Conservation (phyloP, 1,139 yeast genomes). For the Maudiozyma humilis region DNA sequence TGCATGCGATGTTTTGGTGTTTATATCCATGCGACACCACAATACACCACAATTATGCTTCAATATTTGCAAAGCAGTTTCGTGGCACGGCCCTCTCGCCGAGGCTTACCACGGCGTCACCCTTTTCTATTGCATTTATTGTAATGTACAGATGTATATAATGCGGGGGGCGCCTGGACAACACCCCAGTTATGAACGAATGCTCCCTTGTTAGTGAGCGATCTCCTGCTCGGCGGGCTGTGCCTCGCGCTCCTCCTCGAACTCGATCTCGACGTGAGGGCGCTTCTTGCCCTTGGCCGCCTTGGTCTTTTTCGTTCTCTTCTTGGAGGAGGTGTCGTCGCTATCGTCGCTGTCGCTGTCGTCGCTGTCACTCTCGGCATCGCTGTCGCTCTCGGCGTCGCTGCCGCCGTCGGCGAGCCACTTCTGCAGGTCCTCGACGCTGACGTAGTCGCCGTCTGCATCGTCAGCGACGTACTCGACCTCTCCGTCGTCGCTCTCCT, state of each 20-base stretch:
- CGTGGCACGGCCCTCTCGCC: too few relatives aligned
- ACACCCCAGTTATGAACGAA: too few relatives aligned
- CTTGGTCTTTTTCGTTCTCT: conserved; percentile 36
- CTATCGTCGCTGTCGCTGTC: conserved; percentile 29
- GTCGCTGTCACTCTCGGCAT: conserved; percentile 28
- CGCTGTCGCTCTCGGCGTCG: conserved; percentile 35
- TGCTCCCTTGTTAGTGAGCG: too few relatives aligned
- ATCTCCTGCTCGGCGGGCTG: conserved; percentile 26
- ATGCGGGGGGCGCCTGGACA: too few relatives aligned
- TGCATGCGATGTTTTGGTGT: too few relatives aligned
- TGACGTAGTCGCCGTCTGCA: conserved; percentile 84
- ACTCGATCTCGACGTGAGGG: conserved; percentile 75
- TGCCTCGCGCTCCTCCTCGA: conserved; percentile 54
- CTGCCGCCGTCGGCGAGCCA: conserved; percentile 69
- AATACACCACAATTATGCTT: too few relatives aligned
- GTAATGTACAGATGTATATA: neutral
- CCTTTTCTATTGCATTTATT: too few relatives aligned
- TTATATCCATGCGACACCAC: too few relatives aligned
- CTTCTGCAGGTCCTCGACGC: conserved; percentile 81
- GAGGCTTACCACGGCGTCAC: too few relatives aligned
- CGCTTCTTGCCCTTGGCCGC: conserved; percentile 43
- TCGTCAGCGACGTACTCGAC: conserved; percentile 89
- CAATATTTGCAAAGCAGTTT: too few relatives aligned
- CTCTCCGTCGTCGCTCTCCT: conserved; percentile 69
- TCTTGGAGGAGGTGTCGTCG: conserved; percentile 34